Conservation (phyloP, 2,329 filamentous ascomycete species). For the Diaporthe eres region DNA sequence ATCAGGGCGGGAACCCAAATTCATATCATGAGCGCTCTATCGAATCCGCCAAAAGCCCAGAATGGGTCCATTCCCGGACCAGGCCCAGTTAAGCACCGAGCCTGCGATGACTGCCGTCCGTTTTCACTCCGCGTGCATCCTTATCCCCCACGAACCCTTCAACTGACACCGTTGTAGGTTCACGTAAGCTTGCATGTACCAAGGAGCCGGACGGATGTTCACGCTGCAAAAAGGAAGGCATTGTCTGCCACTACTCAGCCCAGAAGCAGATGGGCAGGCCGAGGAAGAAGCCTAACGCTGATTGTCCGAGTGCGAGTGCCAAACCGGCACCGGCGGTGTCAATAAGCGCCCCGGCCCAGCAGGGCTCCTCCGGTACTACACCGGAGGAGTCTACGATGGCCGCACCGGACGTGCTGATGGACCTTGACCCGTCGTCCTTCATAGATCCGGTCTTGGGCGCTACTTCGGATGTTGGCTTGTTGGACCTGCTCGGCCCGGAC, state of each 20-base stretch:
- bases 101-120: constrained; percentile 78
- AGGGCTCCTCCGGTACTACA: background rate
- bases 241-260: constrained; percentile 72
- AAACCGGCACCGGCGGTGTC: background rate
- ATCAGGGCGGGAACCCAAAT: background rate
- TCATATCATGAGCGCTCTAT: background rate
- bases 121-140: constrained; percentile 41
- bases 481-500: constrained; percentile 54
- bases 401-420: constrained; percentile 42
- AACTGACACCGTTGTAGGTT: constrained; percentile 57
- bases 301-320: constrained; percentile 45
- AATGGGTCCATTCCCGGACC: background rate
- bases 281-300: constrained; percentile 65
- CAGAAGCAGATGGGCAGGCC: constrained; percentile 78
- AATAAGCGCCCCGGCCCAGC: background rate
- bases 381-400: background rate
- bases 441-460: constrained; percentile 44
- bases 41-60: constrained; percentile 11
- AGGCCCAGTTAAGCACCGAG: constrained; percentile 63
- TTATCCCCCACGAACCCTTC: constrained; percentile 46
- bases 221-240: constrained; percentile 70
- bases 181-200: constrained; percentile 75
- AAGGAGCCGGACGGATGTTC: constrained; percentile 73
- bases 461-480: constrained; percentile 48
- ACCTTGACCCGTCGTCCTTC: constrained; percentile 53